Percentiles rank a stretch among this genome's conserved stretches.
phyloP scores from a whole-genome alignment of 2,329 filamentous ascomycete genomes.

The Hypoxylon sp. region DNA sequence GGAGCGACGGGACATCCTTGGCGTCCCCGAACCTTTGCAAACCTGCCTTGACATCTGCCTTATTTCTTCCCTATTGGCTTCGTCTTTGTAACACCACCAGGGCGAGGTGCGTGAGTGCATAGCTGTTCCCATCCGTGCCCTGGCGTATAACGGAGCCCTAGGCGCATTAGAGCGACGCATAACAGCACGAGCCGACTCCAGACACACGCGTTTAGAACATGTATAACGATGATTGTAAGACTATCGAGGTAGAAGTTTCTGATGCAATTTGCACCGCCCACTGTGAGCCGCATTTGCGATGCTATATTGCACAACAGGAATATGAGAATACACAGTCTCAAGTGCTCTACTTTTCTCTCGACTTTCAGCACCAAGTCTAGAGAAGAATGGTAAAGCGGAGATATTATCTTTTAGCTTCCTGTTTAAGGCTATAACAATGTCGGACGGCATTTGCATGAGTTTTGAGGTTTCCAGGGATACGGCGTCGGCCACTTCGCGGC shows the following conservation, averaged over 20 bases:
- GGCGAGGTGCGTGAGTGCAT: conserved; percentile 43
- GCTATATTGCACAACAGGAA: conserved; percentile 45
- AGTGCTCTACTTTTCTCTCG: conserved; percentile 39
- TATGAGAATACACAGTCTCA: conserved; percentile 41
- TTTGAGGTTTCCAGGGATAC: conserved; percentile 38
- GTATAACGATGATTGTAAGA: conserved; percentile 35
- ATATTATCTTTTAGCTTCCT: conserved; percentile 35
- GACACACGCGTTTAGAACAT: conserved; percentile 38
- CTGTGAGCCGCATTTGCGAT: conserved; percentile 43
- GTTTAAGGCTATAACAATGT: conserved; percentile 38
- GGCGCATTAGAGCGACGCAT: conserved; percentile 32
- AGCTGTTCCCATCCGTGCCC: conserved; percentile 41
- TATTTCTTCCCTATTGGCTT: conserved; percentile 29
- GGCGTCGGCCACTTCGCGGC: conserved; percentile 41
- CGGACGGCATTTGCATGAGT: conserved; percentile 38
- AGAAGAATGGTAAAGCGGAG: conserved; percentile 37
- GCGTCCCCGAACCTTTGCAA: conserved; percentile 32
- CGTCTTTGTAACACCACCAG: conserved; percentile 38
- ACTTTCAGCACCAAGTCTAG: conserved; percentile 38
- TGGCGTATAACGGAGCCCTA: conserved; percentile 28
- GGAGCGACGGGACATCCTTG: conserved; percentile 29
- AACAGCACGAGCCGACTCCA: conserved; percentile 40
- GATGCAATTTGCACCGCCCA: conserved; percentile 44
- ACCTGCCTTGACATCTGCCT: conserved; percentile 27
- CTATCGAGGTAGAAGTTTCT: conserved; percentile 43